These are phyloP conservation scores for Verbascum thapsus DNA, from an alignment of 257 asterid species.

Conservation along the genomic window DNA sequence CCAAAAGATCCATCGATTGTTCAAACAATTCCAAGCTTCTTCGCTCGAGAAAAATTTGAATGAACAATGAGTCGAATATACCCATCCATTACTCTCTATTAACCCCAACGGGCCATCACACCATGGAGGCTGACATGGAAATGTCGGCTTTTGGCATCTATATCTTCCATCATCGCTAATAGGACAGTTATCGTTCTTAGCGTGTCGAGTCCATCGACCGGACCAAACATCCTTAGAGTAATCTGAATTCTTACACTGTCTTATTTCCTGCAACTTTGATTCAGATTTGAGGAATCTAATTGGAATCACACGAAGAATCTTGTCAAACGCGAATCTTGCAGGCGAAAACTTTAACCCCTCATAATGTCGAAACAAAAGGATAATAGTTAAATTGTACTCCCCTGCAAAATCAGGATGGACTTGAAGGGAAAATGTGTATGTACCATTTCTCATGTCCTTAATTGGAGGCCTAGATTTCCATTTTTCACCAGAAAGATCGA, in stretches of 20 bases:
- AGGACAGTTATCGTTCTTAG: conserved; percentile 58
- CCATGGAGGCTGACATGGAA: conserved; percentile 78
- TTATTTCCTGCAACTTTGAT: conserved; percentile 43
- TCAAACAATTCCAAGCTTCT: conserved; percentile 72
- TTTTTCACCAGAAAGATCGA: conserved; percentile 70
- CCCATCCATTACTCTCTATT: conserved; percentile 93
- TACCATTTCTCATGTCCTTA: conserved; percentile 71
- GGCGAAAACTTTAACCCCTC: conserved; percentile 75
- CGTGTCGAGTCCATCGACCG: conserved; percentile 91
- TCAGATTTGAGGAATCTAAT: conserved; percentile 49
- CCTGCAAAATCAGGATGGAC: conserved; percentile 85
- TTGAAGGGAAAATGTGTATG: conserved; percentile 65
- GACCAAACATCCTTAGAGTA: conserved; percentile 68
- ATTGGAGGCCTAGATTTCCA: conserved; percentile 94
- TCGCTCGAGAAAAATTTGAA: conserved; percentile 53
- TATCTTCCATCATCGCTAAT: conserved; percentile 73
- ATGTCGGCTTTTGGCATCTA: conserved; percentile 66
- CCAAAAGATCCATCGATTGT: conserved; percentile 86
- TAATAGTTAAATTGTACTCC: conserved; percentile 70
- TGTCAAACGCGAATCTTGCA: conserved; percentile 58
- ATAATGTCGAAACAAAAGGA: conserved; percentile 60
- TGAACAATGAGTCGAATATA: conserved; percentile 89
- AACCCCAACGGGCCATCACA: conserved; percentile 69
- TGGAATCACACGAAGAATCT: conserved; percentile 55
- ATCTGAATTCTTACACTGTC: conserved; percentile 58